A percentile compares a stretch with the other conserved stretches of the same genome.
phyloP scores from a whole-genome alignment of 1,284 basidiomycete genomes.

The Apiotrichum mycotoxinovorans region DNA sequence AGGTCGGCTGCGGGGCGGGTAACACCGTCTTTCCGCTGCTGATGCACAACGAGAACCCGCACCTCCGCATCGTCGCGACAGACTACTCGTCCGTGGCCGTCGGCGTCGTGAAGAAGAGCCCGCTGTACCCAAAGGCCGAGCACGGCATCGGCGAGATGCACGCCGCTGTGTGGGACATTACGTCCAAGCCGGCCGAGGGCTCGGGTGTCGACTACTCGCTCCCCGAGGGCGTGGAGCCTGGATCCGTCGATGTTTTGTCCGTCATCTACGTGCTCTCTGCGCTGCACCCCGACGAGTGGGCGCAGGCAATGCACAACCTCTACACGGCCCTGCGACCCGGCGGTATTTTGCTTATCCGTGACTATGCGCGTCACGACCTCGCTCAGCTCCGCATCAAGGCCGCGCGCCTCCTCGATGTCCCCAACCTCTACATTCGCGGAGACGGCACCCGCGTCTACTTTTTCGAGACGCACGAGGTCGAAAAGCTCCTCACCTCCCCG shows the following conservation, averaged over 20 bases:
- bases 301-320: slow-evolving; percentile 76
- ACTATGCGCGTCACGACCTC: slow-evolving; percentile 92
- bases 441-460: slow-evolving; percentile 97
- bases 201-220: slow-evolving; percentile 46
- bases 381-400: slow-evolving; percentile 91
- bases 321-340: slow-evolving; percentile 84
- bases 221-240: slow-evolving; percentile 63
- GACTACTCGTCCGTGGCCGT: slow-evolving; percentile 90
- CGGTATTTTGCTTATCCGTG: slow-evolving; percentile 79
- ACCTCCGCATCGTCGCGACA: slow-evolving; percentile 70
- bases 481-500: slow-evolving; percentile 68
- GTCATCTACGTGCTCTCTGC: slow-evolving; percentile 94
- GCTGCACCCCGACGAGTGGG: slow-evolving; percentile 90
- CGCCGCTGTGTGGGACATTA: slow-evolving; percentile 88
- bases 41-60: slow-evolving; percentile 73
- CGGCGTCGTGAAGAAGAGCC: slow-evolving; percentile 77
- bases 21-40: slow-evolving; percentile 91
- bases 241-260: slow-evolving; percentile 78
- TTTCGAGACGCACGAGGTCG: slow-evolving; percentile 78
- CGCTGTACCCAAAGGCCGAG: slow-evolving; percentile 66
- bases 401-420: slow-evolving; percentile 81
- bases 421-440: slow-evolving; percentile 91
- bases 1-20: slow-evolving; percentile 88
- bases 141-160: slow-evolving; percentile 62
- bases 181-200: slow-evolving; percentile 51